phyloP scores from a whole-genome alignment of 192 early-diverging fungal species.

The Coemansia javaensis region DNA sequence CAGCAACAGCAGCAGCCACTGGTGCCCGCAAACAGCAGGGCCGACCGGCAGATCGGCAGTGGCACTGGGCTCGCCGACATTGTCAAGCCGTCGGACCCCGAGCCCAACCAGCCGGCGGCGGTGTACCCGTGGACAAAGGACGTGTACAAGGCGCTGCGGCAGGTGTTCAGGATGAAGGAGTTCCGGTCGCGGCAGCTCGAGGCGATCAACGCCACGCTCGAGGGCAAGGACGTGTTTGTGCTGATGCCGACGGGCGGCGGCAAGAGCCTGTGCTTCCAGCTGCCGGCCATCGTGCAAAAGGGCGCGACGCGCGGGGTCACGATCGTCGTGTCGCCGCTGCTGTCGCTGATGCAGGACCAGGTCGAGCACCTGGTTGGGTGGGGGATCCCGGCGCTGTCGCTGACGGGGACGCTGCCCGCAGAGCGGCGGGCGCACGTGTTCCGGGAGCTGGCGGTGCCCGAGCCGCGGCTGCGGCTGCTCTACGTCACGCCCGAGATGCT shows the following conservation, averaged over 20 bases:
- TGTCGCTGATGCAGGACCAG: slow-evolving; percentile 97
- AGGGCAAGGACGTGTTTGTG: slow-evolving; percentile 83
- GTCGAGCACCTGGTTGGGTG: slow-evolving; percentile 63
- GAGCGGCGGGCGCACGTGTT: slow-evolving; percentile 55
- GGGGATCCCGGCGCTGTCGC: slow-evolving; percentile 59
- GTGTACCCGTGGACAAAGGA: slow-evolving; percentile 67
- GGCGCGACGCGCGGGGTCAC: slow-evolving; percentile 70
- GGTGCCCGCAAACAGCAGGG: too few relatives aligned
- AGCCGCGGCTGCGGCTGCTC: slow-evolving; percentile 57
- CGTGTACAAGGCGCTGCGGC: slow-evolving; percentile 60
- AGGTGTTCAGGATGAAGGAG: slow-evolving; percentile 64
- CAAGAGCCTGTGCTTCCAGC: slow-evolving; percentile 93
- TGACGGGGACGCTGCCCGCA: slow-evolving; percentile 59
- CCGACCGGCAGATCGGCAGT: neutral
- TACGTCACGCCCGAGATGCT: slow-evolving; percentile 92
- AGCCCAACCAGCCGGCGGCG: slow-evolving; percentile 23
- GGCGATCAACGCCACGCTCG: slow-evolving; percentile 81
- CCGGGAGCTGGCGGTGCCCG: slow-evolving; percentile 49
- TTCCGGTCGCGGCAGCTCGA: slow-evolving; percentile 86
- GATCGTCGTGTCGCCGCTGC: slow-evolving; percentile 85
- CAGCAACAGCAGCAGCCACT: too few relatives aligned
- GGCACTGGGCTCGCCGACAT: slow-evolving; percentile 4
- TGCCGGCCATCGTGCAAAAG: slow-evolving; percentile 71
- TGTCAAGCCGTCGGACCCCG: slow-evolving; percentile 35
- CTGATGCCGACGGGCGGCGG: slow-evolving; percentile 99